A percentile compares a stretch with the other conserved stretches of the same genome.
These are phyloP conservation scores for Collybiopsis confluens DNA, from an alignment of 768 basidiomycete species.

Conservation along the genomic window DNA sequence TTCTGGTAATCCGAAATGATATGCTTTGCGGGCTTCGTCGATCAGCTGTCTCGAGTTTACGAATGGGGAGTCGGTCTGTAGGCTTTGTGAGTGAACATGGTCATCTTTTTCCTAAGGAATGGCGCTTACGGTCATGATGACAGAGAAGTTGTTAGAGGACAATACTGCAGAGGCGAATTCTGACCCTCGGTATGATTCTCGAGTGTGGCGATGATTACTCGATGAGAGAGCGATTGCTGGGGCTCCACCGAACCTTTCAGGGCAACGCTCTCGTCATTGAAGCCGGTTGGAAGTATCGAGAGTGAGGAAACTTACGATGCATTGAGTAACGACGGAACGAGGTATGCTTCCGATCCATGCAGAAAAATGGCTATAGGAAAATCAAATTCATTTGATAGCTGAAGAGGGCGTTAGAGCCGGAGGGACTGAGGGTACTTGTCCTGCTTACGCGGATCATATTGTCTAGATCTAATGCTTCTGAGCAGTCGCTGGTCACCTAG, in stretches of 20 bases:
- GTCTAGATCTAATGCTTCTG: slow-evolving; percentile 67
- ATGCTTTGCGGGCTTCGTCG: slow-evolving; percentile 68
- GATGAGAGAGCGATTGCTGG: slow-evolving; percentile 81
- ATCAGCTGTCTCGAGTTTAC: slow-evolving; percentile 65
- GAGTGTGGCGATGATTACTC: slow-evolving; percentile 61
- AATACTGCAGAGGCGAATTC: slow-evolving; percentile 46
- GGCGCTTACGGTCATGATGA: slow-evolving; percentile 53
- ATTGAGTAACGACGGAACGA: slow-evolving; percentile 82
- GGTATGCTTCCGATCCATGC: slow-evolving; percentile 85
- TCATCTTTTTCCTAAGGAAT: not conserved
- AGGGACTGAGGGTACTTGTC: not conserved
- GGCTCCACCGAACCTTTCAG: slow-evolving; percentile 39
- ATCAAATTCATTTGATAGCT: slow-evolving; percentile 89
- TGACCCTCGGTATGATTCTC: slow-evolving; percentile 59
- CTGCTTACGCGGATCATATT: slow-evolving; percentile 57
- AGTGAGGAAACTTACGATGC: slow-evolving; percentile 43
- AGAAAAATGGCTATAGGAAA: slow-evolving; percentile 81
- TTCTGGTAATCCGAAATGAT: slow-evolving; percentile 59
- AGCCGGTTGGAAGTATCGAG: not conserved
- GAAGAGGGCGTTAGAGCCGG: not conserved
- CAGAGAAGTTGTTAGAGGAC: slow-evolving; percentile 49
- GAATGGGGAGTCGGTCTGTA: slow-evolving; percentile 53
- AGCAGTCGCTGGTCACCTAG: slow-evolving; percentile 64
- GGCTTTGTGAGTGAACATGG: not conserved
- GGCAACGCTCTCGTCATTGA: not conserved